Percentiles rank a stretch among this genome's conserved stretches.
Evolutionary conservation across 2,329 filamentous ascomycete genomes (phyloP).

Genomic region (Coleophoma cylindrospora): DNA sequence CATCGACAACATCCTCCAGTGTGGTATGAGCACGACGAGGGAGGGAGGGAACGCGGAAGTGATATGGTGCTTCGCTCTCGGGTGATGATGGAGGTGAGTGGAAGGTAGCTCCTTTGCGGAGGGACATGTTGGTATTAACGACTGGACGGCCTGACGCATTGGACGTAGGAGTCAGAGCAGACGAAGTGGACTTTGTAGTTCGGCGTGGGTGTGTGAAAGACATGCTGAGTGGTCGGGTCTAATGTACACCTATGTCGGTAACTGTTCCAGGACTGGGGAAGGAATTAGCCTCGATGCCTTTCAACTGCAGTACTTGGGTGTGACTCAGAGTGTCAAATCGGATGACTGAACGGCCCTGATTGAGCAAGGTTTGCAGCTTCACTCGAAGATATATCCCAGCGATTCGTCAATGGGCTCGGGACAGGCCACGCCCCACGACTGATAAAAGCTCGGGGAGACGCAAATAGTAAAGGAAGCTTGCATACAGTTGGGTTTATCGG

Average conservation of each 20-base stretch:
- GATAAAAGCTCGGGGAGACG: background rate
- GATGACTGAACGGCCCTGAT: constrained; percentile 14
- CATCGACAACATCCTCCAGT: constrained; percentile 67
- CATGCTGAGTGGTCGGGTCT: constrained; percentile 24
- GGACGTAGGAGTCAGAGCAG: constrained; percentile 38
- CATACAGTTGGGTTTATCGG: background rate
- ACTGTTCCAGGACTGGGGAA: constrained; percentile 16
- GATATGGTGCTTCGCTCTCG: constrained; percentile 31
- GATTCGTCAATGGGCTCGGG: constrained; percentile 17
- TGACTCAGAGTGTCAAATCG: constrained; percentile 23
- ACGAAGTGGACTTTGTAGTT: constrained; percentile 29
- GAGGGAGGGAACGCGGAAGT: constrained; percentile 37
- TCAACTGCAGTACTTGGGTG: constrained; percentile 13
- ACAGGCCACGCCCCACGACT: constrained; percentile 4
- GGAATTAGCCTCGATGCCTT: constrained; percentile 17
- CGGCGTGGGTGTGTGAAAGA: constrained; percentile 26
- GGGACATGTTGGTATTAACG: constrained; percentile 50
- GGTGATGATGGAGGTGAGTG: constrained; percentile 36
- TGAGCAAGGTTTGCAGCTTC: constrained; percentile 10
- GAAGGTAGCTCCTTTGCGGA: constrained; percentile 68
- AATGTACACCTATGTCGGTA: constrained; percentile 10
- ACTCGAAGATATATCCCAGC: constrained; percentile 14
- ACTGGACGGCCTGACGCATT: constrained; percentile 36
- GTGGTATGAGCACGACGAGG: constrained; percentile 62
- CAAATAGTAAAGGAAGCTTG: background rate